Evolutionary conservation across 495 filamentous ascomycete species (phyloP).

Genomic region (Saxophila tyrrhenica): DNA sequence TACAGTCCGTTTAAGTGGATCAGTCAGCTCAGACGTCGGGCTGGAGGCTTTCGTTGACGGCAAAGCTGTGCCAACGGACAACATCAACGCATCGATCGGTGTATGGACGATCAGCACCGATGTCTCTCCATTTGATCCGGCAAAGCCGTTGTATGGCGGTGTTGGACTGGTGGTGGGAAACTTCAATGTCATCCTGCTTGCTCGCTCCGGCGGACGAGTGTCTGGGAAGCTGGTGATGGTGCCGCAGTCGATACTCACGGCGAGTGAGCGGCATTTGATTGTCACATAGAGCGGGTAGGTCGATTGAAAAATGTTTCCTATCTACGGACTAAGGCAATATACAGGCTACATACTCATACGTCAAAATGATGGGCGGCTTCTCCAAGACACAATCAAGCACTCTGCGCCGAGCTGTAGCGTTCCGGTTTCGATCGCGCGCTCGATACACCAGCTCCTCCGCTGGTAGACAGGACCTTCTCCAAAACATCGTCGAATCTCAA

Average conservation of each 20-base stretch:
- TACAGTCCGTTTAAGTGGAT: background rate
- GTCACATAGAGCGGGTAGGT: too few species aligned
- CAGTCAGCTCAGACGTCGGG: background rate
- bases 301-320: too few species aligned
- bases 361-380: too few species aligned
- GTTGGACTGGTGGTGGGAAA: constrained; percentile 7
- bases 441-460: too few species aligned
- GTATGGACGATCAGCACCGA: constrained; percentile 1
- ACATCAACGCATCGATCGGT: background rate
- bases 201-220: background rate
- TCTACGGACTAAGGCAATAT: too few species aligned
- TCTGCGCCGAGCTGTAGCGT: too few species aligned
- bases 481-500: too few species aligned
- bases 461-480: too few species aligned
- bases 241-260: constrained; percentile 8
- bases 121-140: background rate
- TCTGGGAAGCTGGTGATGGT: constrained; percentile 6
- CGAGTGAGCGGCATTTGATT: too few species aligned
- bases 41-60: background rate
- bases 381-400: too few species aligned
- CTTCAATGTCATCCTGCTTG: constrained; percentile 4
- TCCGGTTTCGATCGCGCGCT: too few species aligned
- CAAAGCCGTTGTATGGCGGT: constrained; percentile 12
- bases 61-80: background rate
- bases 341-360: too few species aligned